These are phyloP conservation scores for Hericium rajendrae DNA, from an alignment of 768 basidiomycete species.

Conservation along the genomic window DNA sequence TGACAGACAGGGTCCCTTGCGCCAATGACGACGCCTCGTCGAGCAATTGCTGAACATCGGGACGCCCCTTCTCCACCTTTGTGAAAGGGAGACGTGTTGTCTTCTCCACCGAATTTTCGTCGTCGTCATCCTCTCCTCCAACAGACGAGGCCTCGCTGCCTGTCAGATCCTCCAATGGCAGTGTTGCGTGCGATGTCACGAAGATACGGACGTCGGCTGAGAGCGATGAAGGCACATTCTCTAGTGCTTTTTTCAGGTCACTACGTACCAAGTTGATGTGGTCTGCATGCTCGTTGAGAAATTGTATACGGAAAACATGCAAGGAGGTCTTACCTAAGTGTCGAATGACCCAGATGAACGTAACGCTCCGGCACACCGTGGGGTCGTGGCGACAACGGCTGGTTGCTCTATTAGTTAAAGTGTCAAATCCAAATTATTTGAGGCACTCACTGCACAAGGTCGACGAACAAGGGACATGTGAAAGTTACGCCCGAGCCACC, in stretches of 20 bases:
- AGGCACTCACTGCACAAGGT: slow-evolving; percentile 31
- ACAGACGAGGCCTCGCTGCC: slow-evolving; percentile 31
- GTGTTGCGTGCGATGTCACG: neutral
- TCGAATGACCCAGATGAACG: slow-evolving; percentile 36
- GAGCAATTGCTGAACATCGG: neutral
- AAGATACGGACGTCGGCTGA: neutral
- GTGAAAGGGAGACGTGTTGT: neutral
- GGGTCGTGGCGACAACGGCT: slow-evolving; percentile 21
- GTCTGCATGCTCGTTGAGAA: neutral
- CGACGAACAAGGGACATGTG: slow-evolving; percentile 34
- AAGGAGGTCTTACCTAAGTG: slow-evolving; percentile 22
- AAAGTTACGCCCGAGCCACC: slow-evolving; percentile 44
- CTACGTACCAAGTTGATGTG: neutral
- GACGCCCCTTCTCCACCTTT: neutral
- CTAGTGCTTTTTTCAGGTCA: neutral
- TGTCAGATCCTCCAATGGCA: slow-evolving; percentile 19
- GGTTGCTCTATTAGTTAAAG: neutral
- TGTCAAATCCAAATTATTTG: neutral
- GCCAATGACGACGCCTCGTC: neutral
- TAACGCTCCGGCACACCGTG: slow-evolving; percentile 22
- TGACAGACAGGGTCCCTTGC: slow-evolving; percentile 29
- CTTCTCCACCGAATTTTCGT: neutral
- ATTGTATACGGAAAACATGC: slow-evolving; percentile 8
- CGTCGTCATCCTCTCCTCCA: neutral
- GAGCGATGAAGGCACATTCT: neutral